phyloP scores from a whole-genome alignment of 495 filamentous ascomycete species.

The Penicillium mononematosum region DNA sequence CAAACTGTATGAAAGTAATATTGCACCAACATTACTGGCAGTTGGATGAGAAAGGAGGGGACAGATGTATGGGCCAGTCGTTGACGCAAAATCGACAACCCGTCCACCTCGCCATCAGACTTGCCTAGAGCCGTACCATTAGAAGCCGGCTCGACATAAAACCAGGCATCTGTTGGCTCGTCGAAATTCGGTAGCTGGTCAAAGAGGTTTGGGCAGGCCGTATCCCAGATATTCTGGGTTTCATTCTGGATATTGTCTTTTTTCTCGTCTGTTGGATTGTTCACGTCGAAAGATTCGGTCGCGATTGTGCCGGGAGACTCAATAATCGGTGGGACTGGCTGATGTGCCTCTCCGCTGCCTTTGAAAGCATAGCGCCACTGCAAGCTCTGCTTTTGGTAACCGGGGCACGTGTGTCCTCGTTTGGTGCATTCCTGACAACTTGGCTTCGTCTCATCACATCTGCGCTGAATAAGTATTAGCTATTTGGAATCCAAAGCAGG shows the following conservation, averaged over 20 bases:
- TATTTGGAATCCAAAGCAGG: not conserved
- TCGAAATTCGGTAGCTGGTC: constrained; percentile 20
- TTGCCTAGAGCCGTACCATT: constrained; percentile 10
- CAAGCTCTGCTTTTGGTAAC: constrained; percentile 25
- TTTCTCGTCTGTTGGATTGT: not conserved
- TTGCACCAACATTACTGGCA: constrained; percentile 28
- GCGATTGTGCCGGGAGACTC: not conserved
- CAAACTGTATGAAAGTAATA: constrained; percentile 31
- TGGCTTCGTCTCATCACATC: constrained; percentile 29
- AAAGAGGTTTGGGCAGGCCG: constrained; percentile 16
- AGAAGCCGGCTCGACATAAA: not conserved
- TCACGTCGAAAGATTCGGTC: not conserved
- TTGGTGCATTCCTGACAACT: constrained; percentile 27
- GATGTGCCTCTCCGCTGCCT: constrained; percentile 10
- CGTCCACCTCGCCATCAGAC: constrained; percentile 10
- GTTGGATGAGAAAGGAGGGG: constrained; percentile 27
- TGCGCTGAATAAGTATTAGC: constrained; percentile 20
- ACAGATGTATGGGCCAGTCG: constrained; percentile 22
- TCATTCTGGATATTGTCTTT: constrained; percentile 4
- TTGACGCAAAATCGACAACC: constrained; percentile 22
- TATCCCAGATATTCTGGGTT: constrained; percentile 17
- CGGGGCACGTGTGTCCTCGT: constrained; percentile 23
- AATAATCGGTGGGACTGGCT: not conserved
- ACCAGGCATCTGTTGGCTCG: constrained; percentile 10
- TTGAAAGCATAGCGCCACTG: constrained; percentile 30